Base-by-base conservation (phyloP, 352 stramenopile genomes). In the Globisporangium spinosum region DNA sequence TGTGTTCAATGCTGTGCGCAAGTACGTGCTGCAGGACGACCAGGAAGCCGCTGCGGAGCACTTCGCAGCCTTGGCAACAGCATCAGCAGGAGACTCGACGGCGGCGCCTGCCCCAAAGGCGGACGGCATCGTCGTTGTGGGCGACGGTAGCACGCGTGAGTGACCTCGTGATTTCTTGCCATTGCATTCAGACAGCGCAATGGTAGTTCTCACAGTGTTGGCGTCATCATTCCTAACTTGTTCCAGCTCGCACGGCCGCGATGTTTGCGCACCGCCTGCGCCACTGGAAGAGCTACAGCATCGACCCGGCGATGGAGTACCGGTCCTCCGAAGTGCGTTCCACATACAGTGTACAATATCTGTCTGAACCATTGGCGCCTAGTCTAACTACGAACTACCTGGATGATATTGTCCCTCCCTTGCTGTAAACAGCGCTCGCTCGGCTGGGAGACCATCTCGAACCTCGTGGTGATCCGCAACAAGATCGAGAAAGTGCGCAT, bases 401-500 rank as follows among this genome's bases (percentile, higher is more conserved):
- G 12, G 38, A 6, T 45, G 2, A 12, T 35, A 27, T 8, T 20
- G 53, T 22, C 2, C 62, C 27, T 65, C 2, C 5, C 22, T 59
- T 40, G 53, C 23, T 62, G 60, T 56, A 40, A 45, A 0, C 22
- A 89, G 76, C 77, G 77, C 0, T 79, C 82, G 3, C 67, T 77
- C 1, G 63, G 74, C 4, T 94, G 87, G 87, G 47, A 68, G 7
- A 56, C 70, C 3, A 79, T 94, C 34, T 64, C 69, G 7, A 94
- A 94, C 66, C 71, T 94, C 23, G 79, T 93, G 9, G 78, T 89
- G 57, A 77, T 94, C 43, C 76, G 83, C 69, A 91, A 92, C 70
- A 94, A 94, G 67, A 93, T 94, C 54, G 84, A 94, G 56, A 89
- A 93, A 34, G 83, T 94, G 20, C 82, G 82, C 32, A 91, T 93